Conservation (phyloP, 2,329 filamentous ascomycete genomes). For the Fusarium sp. region DNA sequence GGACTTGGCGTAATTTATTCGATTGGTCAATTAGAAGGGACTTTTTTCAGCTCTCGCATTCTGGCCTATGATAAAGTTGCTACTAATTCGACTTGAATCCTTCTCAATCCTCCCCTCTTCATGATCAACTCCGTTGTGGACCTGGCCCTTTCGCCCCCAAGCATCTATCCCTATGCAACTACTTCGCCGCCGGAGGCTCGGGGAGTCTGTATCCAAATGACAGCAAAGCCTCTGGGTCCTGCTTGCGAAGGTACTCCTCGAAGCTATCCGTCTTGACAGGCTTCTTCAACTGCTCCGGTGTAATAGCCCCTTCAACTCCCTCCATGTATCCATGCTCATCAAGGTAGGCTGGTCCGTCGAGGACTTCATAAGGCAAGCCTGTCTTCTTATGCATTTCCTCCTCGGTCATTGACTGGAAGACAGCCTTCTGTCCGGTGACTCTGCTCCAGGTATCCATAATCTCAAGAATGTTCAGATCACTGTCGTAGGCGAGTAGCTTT, state of each 20-base stretch:
- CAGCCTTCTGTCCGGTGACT: slow-evolving; percentile 52
- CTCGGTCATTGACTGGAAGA: slow-evolving; percentile 45
- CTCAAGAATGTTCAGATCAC: slow-evolving; percentile 50
- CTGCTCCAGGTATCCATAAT: slow-evolving; percentile 51
- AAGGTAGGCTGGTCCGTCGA: slow-evolving; percentile 51
- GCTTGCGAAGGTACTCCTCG: slow-evolving; percentile 47
- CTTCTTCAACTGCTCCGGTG: slow-evolving; percentile 54
- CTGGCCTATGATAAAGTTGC: background rate
- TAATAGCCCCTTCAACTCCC: slow-evolving; percentile 52
- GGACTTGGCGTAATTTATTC: background rate
- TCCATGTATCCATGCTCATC: slow-evolving; percentile 57
- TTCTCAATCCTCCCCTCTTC: background rate
- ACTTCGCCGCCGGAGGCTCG: background rate
- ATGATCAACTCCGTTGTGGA: accelerated
- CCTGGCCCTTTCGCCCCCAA: background rate
- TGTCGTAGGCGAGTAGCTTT: slow-evolving; percentile 60
- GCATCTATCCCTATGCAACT: accelerated
- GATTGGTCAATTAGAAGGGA: accelerated
- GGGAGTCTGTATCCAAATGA: background rate
- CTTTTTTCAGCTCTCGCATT: accelerated
- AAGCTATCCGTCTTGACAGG: slow-evolving; percentile 46
- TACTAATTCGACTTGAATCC: background rate
- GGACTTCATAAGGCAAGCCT: slow-evolving; percentile 52
- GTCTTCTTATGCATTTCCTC: slow-evolving; percentile 52
- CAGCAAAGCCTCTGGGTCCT: slow-evolving; percentile 26